Base-by-base conservation (phyloP, 352 stramenopile genomes). In the Phytophthora tubulina region DNA sequence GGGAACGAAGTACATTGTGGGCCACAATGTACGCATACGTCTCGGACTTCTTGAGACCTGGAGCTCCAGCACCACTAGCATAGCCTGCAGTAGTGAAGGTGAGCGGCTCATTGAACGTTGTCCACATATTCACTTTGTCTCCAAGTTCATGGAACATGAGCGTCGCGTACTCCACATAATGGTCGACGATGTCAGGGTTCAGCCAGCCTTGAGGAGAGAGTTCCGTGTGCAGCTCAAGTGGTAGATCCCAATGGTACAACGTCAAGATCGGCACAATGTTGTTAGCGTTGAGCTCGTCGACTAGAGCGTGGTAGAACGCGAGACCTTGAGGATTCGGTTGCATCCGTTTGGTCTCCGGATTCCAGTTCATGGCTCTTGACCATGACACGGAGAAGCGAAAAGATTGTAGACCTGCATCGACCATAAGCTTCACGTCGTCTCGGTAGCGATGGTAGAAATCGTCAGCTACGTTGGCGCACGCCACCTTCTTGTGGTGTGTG, bases 201-300 rank as follows among this genome's bases (percentile, higher is more conserved):
- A 94, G 57, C 81, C 82, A 94, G 1, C 95, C 96, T 44, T 85
- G 84, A n/a, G 80, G 82, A 21, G 62, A 61, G 39, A 96, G 90
- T 31, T 91, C 73, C 11, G 91, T 85, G 69, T 98, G 80, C 8
- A 99, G 72, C 36, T 80, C 74, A 30, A 95, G 76, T 7, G 97
- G 97, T 11, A 99, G 67, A 78, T 99, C 97, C 96, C 96, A 99
- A 81, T 99, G 97, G 73, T 98, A 99, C n/a, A 99, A 73, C 10
- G 96, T 99, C 17, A 98, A 70, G 38, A 97, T 89, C n/a, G 97
- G 95, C 49, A 89, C 80, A 56, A 99, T 97, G 63, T 85, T 79
- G 54, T 85, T 76, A 2, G 54, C 71, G 6, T 86, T 46, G 3
- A 99, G 79, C 33, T 82, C 75, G 74, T 99, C 88, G 60, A 99